Base-by-base conservation (phyloP, 768 basidiomycete species). In the Cytidiella melzeri region DNA sequence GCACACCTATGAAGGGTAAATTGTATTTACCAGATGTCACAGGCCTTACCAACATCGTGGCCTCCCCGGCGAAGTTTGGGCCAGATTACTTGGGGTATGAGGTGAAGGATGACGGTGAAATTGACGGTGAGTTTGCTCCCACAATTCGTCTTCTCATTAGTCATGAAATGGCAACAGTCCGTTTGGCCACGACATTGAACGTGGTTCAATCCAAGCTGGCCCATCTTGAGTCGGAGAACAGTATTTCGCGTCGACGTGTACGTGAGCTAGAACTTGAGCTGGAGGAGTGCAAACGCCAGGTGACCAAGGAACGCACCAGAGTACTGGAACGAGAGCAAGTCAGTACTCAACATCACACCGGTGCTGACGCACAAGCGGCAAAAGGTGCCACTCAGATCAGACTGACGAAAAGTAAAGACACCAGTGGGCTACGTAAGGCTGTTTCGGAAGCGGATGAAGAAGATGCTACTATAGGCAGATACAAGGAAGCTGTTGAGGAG, bases 251-350 rank as follows among this genome's bases (percentile, higher is more conserved):
- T 1, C 73, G 87, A 21, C 75, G 92, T 15, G 87, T 96, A n/a
- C 70, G 81, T 30, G 92, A 95, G 60, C 74, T 96, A 2, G 93
- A 96, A 65, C 70, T 76, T 47, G 93, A 95, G 62, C 73, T 96
- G 5, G 91, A 95, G 53, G 77, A 77, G 12, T 88, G 87, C 55
- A 89, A 86, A 61, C 74, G 77, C n/a, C 87, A 93, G 40, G 84
- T 88, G 2, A 77, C 74, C 1, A 69, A 73, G 47, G 88, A 92
- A 61, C 76, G 87, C 12, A 82, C 82, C 2, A 68, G 79, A 21
- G 70, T 87, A 11, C 65, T 80, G 27, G 79, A 83, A 47, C 72
- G 74, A 25, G 79, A 83, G 50, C 76, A 79, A 40, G 51, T 67
- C 19, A 68, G 73, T 38, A 58, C 69, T 9, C 66, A 70, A 50